These are phyloP conservation scores for Pontederia crassipes DNA, from an alignment of 176 grass and related monocot species.

Conservation along the genomic window DNA sequence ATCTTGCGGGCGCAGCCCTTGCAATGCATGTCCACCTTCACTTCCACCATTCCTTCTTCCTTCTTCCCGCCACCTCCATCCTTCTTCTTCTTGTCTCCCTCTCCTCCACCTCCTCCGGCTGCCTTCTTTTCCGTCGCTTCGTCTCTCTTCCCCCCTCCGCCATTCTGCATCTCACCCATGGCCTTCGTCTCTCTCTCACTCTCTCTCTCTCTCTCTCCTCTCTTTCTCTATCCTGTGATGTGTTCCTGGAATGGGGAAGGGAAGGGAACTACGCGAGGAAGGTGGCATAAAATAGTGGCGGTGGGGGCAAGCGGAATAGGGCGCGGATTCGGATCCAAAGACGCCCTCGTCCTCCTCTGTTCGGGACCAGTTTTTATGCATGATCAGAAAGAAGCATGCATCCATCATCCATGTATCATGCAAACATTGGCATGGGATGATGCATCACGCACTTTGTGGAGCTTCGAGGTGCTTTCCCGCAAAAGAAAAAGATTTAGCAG, in stretches of 20 bases:
- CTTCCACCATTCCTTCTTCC: conserved; percentile 32
- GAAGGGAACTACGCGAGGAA: not conserved
- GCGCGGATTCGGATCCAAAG: conserved; percentile 6
- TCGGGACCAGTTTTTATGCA: not conserved
- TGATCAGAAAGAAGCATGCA: not conserved
- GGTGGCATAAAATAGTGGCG: not conserved
- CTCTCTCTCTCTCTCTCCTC: not conserved
- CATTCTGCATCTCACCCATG: not conserved
- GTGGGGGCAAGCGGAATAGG: not conserved
- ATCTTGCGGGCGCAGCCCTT: conserved; percentile 70
- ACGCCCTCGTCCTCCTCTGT: too few species aligned
- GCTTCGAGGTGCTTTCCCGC: too few species aligned
- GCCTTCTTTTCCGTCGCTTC: conserved; percentile 20
- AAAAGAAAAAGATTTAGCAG: too few species aligned
- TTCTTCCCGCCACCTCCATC: not conserved
- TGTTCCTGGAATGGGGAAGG: not conserved
- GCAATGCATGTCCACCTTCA: conserved; percentile 77
- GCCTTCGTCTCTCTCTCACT: not conserved
- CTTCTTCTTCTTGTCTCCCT: conserved; percentile 5
- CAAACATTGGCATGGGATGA: too few species aligned
- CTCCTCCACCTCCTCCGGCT: conserved; percentile 8
- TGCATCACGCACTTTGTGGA: too few species aligned
- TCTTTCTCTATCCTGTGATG: not conserved
- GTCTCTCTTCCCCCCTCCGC: not conserved
- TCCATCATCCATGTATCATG: not conserved